These are phyloP conservation scores for Emericellopsis terricola DNA, from an alignment of 495 filamentous ascomycete genomes.

Conservation along the genomic window DNA sequence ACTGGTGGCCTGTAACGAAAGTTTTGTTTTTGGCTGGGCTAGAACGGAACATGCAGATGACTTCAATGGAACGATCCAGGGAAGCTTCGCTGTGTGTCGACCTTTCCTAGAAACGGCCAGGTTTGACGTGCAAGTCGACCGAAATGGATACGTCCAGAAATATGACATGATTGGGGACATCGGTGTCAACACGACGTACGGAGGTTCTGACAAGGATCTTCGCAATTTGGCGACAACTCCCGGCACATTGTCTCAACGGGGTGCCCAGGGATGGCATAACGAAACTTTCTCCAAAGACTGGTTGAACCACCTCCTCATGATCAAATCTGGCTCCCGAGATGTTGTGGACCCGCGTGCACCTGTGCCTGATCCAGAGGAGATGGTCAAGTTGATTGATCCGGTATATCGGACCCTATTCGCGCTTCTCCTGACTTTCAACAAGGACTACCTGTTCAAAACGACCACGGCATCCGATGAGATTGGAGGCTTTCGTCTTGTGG, in stretches of 20 bases:
- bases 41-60: neutral
- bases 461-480: neutral
- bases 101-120: conserved; percentile 10
- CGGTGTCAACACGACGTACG: no score
- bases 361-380: conserved; percentile 7
- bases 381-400: conserved; percentile 6
- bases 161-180: conserved; percentile 1
- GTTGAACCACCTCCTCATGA: conserved; percentile 15
- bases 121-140: conserved; percentile 17
- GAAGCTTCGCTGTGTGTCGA: conserved; percentile 15
- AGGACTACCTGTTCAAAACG: conserved; percentile 7
- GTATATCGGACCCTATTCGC: conserved; percentile 17
- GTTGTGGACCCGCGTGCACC: conserved; percentile 14
- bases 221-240: neutral
- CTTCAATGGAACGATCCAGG: neutral
- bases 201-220: no score
- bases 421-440: conserved; percentile 12
- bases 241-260: neutral
- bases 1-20: neutral
- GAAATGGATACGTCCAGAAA: conserved; percentile 6
- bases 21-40: conserved; percentile 11
- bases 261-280: conserved; percentile 14
- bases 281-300: conserved; percentile 15
- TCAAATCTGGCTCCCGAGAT: conserved; percentile 4
- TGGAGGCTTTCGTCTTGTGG: neutral